Evolutionary conservation across 176 grass and related monocot species (phyloP).

Genomic region (Carex cristatella): DNA sequence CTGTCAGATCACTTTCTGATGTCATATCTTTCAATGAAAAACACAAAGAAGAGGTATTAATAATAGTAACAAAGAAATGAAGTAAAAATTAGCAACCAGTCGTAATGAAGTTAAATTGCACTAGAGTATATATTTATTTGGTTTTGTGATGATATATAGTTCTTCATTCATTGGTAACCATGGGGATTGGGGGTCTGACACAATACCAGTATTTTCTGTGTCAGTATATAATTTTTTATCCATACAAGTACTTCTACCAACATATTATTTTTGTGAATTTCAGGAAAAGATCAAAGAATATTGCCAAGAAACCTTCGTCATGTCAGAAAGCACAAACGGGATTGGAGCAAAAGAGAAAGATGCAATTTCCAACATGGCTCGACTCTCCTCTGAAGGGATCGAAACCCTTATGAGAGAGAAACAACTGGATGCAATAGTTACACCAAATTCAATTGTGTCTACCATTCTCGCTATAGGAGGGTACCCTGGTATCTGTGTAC

Average conservation of each 20-base stretch:
- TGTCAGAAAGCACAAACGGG: constrained; percentile 35
- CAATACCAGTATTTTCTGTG: not conserved
- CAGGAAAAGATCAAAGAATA: constrained; percentile 50
- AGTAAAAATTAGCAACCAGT: no score
- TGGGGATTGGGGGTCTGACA: not conserved
- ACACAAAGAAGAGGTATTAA: constrained; percentile 31
- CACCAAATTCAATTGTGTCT: not conserved
- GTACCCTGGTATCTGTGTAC: constrained; percentile 50
- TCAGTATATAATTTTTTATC: not conserved
- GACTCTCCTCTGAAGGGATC: constrained; percentile 32
- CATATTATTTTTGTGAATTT: not conserved
- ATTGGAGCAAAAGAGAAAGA: constrained; percentile 14
- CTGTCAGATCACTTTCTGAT: constrained; percentile 44
- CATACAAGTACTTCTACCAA: no score
- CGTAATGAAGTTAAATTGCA: not conserved
- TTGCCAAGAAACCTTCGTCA: constrained; percentile 34
- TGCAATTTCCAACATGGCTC: constrained; percentile 26
- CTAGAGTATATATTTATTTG: not conserved
- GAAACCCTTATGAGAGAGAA: constrained; percentile 39
- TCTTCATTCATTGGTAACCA: no score
- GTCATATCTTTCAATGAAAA: constrained; percentile 58
- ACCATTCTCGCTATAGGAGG: constrained; percentile 37
- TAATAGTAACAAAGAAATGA: not conserved
- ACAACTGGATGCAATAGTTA: constrained; percentile 34
- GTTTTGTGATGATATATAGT: no score